phyloP scores from a whole-genome alignment of 1,139 yeast genomes.

The Yamadazyma pseudoaaseri region DNA sequence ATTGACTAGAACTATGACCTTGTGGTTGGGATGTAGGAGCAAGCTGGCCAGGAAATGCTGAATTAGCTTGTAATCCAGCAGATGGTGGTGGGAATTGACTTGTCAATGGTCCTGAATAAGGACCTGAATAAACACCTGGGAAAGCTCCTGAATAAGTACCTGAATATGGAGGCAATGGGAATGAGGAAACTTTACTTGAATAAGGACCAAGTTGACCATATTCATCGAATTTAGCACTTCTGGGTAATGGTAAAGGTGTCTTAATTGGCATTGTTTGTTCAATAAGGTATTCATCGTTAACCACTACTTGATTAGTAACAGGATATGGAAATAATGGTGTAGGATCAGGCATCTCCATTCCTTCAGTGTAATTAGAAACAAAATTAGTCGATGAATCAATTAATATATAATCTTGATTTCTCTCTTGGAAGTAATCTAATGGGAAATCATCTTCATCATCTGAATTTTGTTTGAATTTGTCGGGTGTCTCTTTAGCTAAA shows the following conservation, averaged over 20 bases:
- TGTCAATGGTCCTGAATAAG: neutral
- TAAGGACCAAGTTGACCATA: slow-evolving; percentile 8
- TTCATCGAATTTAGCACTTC: slow-evolving; percentile 13
- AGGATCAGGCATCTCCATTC: slow-evolving; percentile 16
- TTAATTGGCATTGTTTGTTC: slow-evolving; percentile 45
- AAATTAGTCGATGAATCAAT: slow-evolving; percentile 23
- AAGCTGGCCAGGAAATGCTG: neutral
- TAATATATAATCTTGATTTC: slow-evolving; percentile 30
- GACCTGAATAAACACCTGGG: slow-evolving; percentile 1
- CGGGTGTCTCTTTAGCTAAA: slow-evolving; percentile 25
- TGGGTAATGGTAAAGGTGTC: slow-evolving; percentile 14
- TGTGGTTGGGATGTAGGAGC: slow-evolving; percentile 1
- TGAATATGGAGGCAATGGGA: slow-evolving; percentile 10
- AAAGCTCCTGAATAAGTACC: slow-evolving; percentile 1
- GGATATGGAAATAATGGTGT: slow-evolving; percentile 29
- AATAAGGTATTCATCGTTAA: slow-evolving; percentile 45
- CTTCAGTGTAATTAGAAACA: slow-evolving; percentile 16
- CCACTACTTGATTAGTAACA: slow-evolving; percentile 31
- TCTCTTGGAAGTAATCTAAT: slow-evolving; percentile 52
- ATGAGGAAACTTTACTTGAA: slow-evolving; percentile 11
- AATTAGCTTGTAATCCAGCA: slow-evolving; percentile 3
- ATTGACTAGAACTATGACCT: neutral
- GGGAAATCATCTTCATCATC: slow-evolving; percentile 64
- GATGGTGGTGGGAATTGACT: slow-evolving; percentile 4
- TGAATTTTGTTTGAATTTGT: slow-evolving; percentile 17